Evolutionary conservation across 257 asterid genomes (phyloP), one percentile per base, ranked within the genome.

Genomic region (Capsicum rhomboideum): DNA sequence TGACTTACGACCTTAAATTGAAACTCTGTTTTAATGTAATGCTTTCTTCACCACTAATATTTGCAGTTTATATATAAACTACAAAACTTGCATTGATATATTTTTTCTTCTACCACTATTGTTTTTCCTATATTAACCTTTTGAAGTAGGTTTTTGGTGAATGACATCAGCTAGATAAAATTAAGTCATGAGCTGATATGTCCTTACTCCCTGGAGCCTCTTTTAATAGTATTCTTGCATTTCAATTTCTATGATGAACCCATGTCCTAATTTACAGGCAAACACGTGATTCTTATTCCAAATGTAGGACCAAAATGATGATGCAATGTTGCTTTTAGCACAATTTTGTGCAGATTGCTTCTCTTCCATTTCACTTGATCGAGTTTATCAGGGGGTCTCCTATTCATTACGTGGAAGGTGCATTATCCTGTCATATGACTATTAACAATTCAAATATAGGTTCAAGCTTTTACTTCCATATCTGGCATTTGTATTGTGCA

Each of bases 341-440:
- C 98, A 93, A 84, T 95, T 97, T 88, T 97, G 97, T 91, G 92
- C 92, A 12, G 98, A 97, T 93, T 90, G 94, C 37, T 95, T 97
- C 85, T 90, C 97, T 85, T 90, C 98, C 37, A 89, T 97, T 82
- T 90, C 96, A 83, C 91, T 86, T 26, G 92, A 90, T 67, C 90
- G 89, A 66, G 90, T 87, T 78, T 82, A 86, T 12, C 83, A 87
- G 68, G 98, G 94, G 71, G 78, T 85, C 75, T 86, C 92, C 18
- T 93, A 93, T 90, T 93, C 97, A 67, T 80, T 95, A 80, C 95
- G 88, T 40, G 96, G 97, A 77, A 91, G 98, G 99, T 96, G 83
- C 69, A 71, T 14, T 53, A 29, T 75, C 42, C 63, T 49, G 44
- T 53, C 63, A 50, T 75, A 49, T 26, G 81, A 75, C 81, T 49